Percentiles rank a stretch among this genome's conserved stretches.
Evolutionary conservation across 495 filamentous ascomycete genomes (phyloP).

Genomic region (Penicillium subrubescens): DNA sequence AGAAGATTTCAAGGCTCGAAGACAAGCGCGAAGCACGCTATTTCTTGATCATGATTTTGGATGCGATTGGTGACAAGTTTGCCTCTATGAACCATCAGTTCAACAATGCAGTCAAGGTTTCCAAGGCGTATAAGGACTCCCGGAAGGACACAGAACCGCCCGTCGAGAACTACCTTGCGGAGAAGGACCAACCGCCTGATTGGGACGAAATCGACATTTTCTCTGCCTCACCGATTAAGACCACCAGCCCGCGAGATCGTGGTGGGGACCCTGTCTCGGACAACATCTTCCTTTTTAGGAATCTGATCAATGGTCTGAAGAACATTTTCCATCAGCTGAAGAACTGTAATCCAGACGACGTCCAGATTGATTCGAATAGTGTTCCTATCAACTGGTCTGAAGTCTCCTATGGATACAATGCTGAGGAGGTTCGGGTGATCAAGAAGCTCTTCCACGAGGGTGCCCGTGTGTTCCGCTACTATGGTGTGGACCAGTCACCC

Average conservation of each 20-base stretch:
- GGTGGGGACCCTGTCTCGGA: slow-evolving; percentile 92
- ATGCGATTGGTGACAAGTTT: slow-evolving; percentile 97
- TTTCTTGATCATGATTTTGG: slow-evolving; percentile 95
- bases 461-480: slow-evolving; percentile 93
- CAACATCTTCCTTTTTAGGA: slow-evolving; percentile 98
- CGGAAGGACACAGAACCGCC: slow-evolving; percentile 61
- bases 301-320: slow-evolving; percentile 95
- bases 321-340: slow-evolving; percentile 95
- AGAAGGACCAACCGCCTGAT: slow-evolving; percentile 76
- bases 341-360: slow-evolving; percentile 75
- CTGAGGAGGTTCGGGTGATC: slow-evolving; percentile 94
- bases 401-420: slow-evolving; percentile 94
- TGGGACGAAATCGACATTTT: slow-evolving; percentile 99
- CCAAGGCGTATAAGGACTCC: slow-evolving; percentile 66
- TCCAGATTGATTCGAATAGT: slow-evolving; percentile 69
- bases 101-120: slow-evolving; percentile 89
- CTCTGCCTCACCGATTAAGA: slow-evolving; percentile 92
- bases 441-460: slow-evolving; percentile 97
- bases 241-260: slow-evolving; percentile 87
- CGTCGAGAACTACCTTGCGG: slow-evolving; percentile 79
- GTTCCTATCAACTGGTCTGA: slow-evolving; percentile 92
- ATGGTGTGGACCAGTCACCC: slow-evolving; percentile 80
- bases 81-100: slow-evolving; percentile 97
- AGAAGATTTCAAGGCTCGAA: slow-evolving; percentile 88
- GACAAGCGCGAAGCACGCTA: slow-evolving; percentile 93